A percentile compares a stretch with the other conserved stretches of the same genome.
Conservation (phyloP, 2,329 filamentous ascomycete species). For the Pseudocercospora macadamiae region DNA sequence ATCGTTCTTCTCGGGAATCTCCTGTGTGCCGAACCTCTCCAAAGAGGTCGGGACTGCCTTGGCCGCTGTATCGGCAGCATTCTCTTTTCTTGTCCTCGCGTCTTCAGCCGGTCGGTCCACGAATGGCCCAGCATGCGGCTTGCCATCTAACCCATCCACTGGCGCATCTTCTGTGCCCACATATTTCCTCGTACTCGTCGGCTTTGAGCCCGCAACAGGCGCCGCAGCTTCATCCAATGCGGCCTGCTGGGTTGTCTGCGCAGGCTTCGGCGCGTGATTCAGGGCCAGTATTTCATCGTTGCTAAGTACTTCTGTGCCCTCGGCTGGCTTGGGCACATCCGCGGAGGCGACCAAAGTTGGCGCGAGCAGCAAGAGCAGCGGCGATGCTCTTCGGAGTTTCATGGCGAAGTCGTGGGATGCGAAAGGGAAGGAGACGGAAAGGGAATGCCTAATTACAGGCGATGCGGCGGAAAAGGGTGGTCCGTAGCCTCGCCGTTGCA, state of each 20-base stretch:
- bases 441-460: background rate
- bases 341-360: slow-evolving; percentile 60
- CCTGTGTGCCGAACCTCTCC: slow-evolving; percentile 37
- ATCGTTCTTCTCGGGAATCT: slow-evolving; percentile 62
- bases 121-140: slow-evolving; percentile 84
- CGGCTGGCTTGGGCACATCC: slow-evolving; percentile 15
- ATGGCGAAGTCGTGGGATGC: slow-evolving; percentile 48
- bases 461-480: background rate
- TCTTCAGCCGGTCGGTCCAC: slow-evolving; percentile 57
- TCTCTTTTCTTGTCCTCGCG: slow-evolving; percentile 29
- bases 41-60: slow-evolving; percentile 41
- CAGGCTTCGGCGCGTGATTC: slow-evolving; percentile 23
- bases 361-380: slow-evolving; percentile 61
- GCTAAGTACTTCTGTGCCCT: slow-evolving; percentile 24
- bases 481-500: background rate
- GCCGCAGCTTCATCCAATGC: slow-evolving; percentile 30
- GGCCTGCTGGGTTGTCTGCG: slow-evolving; percentile 6
- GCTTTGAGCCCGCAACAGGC: slow-evolving; percentile 29
- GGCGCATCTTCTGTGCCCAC: slow-evolving; percentile 76
- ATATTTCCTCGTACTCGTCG: slow-evolving; percentile 37
- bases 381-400: slow-evolving; percentile 56
- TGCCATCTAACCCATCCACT: slow-evolving; percentile 90
- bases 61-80: slow-evolving; percentile 32
- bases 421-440: background rate
- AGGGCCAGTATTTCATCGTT: slow-evolving; percentile 33